A percentile compares a stretch with the other conserved stretches of the same genome.
phyloP scores from a whole-genome alignment of 1,284 basidiomycete species.

The Athelia psychrophila region DNA sequence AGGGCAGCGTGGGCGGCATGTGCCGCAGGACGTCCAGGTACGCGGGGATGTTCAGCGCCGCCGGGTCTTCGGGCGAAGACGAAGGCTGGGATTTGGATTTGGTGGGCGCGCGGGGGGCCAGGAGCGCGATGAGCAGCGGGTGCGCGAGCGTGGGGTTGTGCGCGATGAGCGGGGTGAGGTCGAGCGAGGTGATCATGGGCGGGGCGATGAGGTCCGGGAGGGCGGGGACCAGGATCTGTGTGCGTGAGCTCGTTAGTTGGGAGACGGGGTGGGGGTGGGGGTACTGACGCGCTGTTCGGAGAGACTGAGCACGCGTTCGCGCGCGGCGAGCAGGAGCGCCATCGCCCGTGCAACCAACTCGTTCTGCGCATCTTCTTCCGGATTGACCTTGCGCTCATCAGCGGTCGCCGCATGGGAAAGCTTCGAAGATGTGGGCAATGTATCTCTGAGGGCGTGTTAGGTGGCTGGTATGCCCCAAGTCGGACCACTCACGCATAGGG shows the following conservation, averaged over 20 bases:
- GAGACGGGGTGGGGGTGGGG: constrained; percentile 1
- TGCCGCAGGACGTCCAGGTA: constrained; percentile 57
- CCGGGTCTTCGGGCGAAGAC: constrained; percentile 15
- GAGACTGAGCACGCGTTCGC: constrained; percentile 66
- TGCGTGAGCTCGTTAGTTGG: constrained; percentile 3
- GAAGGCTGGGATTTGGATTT: background rate
- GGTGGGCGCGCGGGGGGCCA: constrained; percentile 28
- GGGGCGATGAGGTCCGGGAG: constrained; percentile 49
- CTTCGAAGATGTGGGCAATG: background rate
- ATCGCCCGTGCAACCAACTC: constrained; percentile 49
- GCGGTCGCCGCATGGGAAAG: background rate
- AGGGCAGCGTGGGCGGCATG: constrained; percentile 65
- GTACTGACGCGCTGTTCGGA: constrained; percentile 65
- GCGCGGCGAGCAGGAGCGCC: constrained; percentile 61
- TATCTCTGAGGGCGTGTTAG: constrained; percentile 32
- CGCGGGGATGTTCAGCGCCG: constrained; percentile 34
- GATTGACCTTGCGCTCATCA: constrained; percentile 18
- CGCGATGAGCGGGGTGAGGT: constrained; percentile 61
- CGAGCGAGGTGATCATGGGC: constrained; percentile 60
- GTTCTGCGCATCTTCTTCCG: constrained; percentile 34
- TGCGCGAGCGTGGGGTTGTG: constrained; percentile 67
- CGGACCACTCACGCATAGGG: constrained; percentile 26
- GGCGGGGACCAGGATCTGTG: constrained; percentile 33
- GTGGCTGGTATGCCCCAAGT: constrained; percentile 6
- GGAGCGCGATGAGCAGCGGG: constrained; percentile 55